Evolutionary conservation across 768 basidiomycete species (phyloP), one percentile per base, ranked within the genome.

Genomic region (Cyathus striatus): DNA sequence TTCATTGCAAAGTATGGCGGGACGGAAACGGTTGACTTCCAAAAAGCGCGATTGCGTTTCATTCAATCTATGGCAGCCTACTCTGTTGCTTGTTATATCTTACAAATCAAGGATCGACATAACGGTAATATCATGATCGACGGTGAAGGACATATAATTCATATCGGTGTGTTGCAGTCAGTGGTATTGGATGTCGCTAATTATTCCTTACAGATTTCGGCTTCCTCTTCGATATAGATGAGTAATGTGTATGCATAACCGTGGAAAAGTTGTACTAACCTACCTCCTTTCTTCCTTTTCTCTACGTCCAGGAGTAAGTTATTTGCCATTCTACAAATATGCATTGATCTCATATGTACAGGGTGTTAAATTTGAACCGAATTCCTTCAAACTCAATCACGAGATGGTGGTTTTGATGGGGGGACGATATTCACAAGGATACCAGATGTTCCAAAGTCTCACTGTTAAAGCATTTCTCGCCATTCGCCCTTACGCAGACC

Each of bases 121-220:
- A 99, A 99, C 56, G 96, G 96, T 22, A 99, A 99, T 60, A 98
- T 99, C 59, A 97, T 99, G 95, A 94, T 99, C 46, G 96, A 98
- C 59, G 92, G 87, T 2, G 90, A 94, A 46, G 96, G 96, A 0
- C 94, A 97, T 59, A 95, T 99, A 45, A 78, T 97, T 3, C 96
- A 99, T 60, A 79, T 99, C 52, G 95, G 93, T 92, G 45, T 33
- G 83, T 59, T 14, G 42, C 30, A 17, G 10, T 36, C 30, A 17
- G 10, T 36, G 22, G 38, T n/a, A 21, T 20, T 16, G 42, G 25
- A 21, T 6, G 13, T 35, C 34, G 14, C 6, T 41, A 42, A n/a
- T 50, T 36, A 22, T 37, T 20, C 23, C 6, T 16, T 39, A n/a
- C 50, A 93, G 90, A 96, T 65, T 94, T 96, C 53, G 93, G 93